Base-by-base conservation (phyloP, 2,329 filamentous ascomycete species). In the Ceratocystiopsis minuta region DNA sequence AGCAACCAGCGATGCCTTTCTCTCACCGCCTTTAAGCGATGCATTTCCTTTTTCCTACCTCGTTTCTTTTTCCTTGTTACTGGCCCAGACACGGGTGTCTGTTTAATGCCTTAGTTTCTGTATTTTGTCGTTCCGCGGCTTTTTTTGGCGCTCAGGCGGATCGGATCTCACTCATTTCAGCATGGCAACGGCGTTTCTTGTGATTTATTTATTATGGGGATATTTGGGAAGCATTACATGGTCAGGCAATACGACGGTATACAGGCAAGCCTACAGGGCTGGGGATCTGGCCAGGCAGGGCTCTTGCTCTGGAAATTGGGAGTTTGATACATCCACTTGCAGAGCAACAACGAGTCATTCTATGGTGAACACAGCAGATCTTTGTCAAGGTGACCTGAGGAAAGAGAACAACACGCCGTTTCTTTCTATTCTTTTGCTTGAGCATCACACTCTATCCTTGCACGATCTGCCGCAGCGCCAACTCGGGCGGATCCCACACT, bases 401-500 rank as follows among this genome's bases (percentile, higher is more conserved):
- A n/a, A n/a, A n/a, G n/a, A n/a, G n/a, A n/a, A n/a, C n/a, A n/a
- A n/a, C n/a, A n/a, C n/a, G n/a, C n/a, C n/a, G n/a, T n/a, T n/a
- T n/a, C n/a, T n/a, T n/a, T n/a, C n/a, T 32, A 11, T 32, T 7
- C 4, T 32, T 7, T 32, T 13, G 31, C 32, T 4, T 34, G 15
- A 12, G 6, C 33, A 34, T 3, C 33, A 7, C 40, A 49, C 34
- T 47, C 50, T 34, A 16, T 17, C n/a, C 15, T 24, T 41, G 55
- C 49, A 59, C 54, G 53, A 48, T 31, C 3, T 16, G 33, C 15
- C 46, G 51, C 17, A 51, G 36, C 3, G 34, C 34, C 14, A 43
- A 24, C 16, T 55, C 55, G 2, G 57, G 59, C 15, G 60, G 58
- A 45, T 62, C 59, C 59, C 58, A 61, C 5, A 63, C 54, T 16